Evolutionary conservation across 1,284 basidiomycete species (phyloP).

Genomic region (Microbotryum violaceum): DNA sequence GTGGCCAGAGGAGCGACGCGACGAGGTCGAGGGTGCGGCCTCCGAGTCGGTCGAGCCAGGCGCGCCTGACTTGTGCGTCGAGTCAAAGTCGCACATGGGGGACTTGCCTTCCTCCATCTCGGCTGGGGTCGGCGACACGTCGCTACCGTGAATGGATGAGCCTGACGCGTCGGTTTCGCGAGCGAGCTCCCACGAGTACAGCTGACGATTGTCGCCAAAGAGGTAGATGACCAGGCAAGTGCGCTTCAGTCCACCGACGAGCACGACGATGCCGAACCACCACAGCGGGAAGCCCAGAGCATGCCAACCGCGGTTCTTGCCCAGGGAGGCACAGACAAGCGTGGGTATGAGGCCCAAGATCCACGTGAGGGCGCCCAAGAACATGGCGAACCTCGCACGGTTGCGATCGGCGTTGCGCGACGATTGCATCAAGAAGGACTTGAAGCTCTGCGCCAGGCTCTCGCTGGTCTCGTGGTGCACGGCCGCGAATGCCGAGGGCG

Average conservation of each 20-base stretch:
- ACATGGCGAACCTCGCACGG: slow-evolving; percentile 24
- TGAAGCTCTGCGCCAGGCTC: slow-evolving; percentile 24
- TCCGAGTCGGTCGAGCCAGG: not conserved
- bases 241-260: slow-evolving; percentile 17
- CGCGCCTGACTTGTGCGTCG: slow-evolving; percentile 1
- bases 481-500: slow-evolving; percentile 19
- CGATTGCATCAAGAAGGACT: slow-evolving; percentile 21
- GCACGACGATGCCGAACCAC: slow-evolving; percentile 20
- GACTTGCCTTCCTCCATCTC: not conserved
- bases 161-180: slow-evolving; percentile 2
- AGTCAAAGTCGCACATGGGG: not conserved
- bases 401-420: slow-evolving; percentile 27
- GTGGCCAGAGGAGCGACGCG: slow-evolving; percentile 4
- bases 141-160: not conserved
- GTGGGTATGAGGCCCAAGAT: slow-evolving; percentile 22
- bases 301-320: slow-evolving; percentile 17
- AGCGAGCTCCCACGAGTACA: slow-evolving; percentile 20
- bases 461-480: slow-evolving; percentile 17
- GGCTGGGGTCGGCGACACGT: not conserved
- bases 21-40: not conserved
- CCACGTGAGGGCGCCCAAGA: slow-evolving; percentile 23
- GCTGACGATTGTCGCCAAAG: slow-evolving; percentile 17
- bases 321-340: slow-evolving; percentile 18
- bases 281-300: slow-evolving; percentile 20
- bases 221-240: slow-evolving; percentile 25